Percentiles rank a stretch among this genome's conserved stretches.
These are phyloP conservation scores for Fraxinus floribunda DNA, from an alignment of 305 asterid species.

Conservation along the genomic window DNA sequence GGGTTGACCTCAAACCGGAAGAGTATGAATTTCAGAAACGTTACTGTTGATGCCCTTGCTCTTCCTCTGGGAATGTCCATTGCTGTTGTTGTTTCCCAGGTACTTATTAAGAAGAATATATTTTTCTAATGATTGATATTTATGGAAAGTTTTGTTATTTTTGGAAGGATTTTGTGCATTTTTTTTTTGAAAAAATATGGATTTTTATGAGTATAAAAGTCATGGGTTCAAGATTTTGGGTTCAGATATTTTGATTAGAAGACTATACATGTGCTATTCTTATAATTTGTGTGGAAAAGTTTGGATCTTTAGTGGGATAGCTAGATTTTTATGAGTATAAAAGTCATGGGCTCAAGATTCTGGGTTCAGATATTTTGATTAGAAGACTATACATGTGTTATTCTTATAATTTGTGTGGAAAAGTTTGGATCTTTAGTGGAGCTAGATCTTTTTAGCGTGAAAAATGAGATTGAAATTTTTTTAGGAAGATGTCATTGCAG, in stretches of 20 bases:
- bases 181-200: background rate
- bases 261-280: background rate
- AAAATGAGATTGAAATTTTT: background rate
- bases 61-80: slow-evolving; percentile 87
- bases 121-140: background rate
- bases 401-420: background rate
- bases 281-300: background rate
- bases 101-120: background rate
- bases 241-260: background rate
- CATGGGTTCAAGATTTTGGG: background rate
- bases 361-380: background rate
- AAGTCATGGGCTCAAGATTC: background rate
- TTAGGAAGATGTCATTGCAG: background rate
- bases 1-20: slow-evolving; percentile 33
- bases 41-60: slow-evolving; percentile 66
- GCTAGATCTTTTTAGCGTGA: background rate
- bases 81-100: slow-evolving; percentile 85
- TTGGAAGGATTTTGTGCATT: slow-evolving; percentile 8
- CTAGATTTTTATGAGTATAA: background rate
- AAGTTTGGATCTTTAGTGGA: slow-evolving; percentile 11
- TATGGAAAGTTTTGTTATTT: background rate
- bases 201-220: background rate
- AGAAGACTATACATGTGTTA: background rate
- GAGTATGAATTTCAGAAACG: slow-evolving; percentile 34
- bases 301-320: slow-evolving; percentile 15